phyloP scores from a whole-genome alignment of 2,329 filamentous ascomycete genomes.

The Ploettnerulaceae sp. region DNA sequence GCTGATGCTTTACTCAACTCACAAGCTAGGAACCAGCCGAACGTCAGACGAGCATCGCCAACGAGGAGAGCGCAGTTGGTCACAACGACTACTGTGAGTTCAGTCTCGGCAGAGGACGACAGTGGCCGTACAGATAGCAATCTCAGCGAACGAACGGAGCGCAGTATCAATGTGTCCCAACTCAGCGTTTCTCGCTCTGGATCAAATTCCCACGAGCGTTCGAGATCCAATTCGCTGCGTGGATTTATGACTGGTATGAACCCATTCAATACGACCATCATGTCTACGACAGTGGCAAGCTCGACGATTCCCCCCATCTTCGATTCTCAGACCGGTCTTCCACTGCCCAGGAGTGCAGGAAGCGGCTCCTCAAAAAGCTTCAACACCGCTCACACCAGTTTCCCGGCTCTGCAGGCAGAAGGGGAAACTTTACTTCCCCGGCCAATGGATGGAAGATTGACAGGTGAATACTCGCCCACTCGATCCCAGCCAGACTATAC shows the following conservation, averaged over 20 bases:
- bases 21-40: conserved; percentile 29
- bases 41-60: conserved; percentile 31
- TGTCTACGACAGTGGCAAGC: conserved; percentile 17
- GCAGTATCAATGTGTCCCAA: conserved; percentile 26
- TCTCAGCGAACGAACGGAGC: conserved; percentile 34
- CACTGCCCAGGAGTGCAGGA: conserved; percentile 24
- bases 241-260: conserved; percentile 30
- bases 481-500: conserved; percentile 10
- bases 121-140: conserved; percentile 33
- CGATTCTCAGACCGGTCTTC: conserved; percentile 15
- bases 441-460: conserved; percentile 18
- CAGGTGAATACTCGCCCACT: conserved; percentile 21
- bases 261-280: conserved; percentile 24
- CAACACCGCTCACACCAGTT: conserved; percentile 31
- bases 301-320: conserved; percentile 20
- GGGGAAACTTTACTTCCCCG: conserved; percentile 29
- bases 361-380: conserved; percentile 26
- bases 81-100: conserved; percentile 22
- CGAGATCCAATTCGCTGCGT: conserved; percentile 30
- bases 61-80: conserved; percentile 30
- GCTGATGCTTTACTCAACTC: conserved; percentile 32
- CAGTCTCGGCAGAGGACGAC: conserved; percentile 30
- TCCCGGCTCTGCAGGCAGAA: conserved; percentile 29
- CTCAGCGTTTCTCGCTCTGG: conserved; percentile 27
- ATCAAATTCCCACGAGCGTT: conserved; percentile 27